phyloP scores from a whole-genome alignment of 2,329 filamentous ascomycete species.

The Lachnellula cervina region DNA sequence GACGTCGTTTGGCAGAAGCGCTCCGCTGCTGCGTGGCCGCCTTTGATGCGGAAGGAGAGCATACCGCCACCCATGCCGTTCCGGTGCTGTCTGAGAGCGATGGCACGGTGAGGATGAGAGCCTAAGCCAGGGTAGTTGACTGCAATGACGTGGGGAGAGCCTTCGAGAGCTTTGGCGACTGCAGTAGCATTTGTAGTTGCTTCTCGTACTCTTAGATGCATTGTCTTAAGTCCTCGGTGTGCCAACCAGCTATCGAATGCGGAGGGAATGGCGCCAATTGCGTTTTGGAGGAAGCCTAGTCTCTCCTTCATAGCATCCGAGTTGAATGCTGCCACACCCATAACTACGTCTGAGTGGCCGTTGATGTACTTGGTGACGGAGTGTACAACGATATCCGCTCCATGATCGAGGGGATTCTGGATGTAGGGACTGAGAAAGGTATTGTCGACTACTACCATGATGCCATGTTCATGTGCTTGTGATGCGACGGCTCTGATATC shows the following conservation, averaged over 20 bases:
- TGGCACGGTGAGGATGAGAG: constrained; percentile 79
- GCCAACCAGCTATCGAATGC: constrained; percentile 98
- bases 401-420: constrained; percentile 91
- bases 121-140: constrained; percentile 94
- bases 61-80: constrained; percentile 94
- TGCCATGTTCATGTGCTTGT: constrained; percentile 79
- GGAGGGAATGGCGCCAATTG: constrained; percentile 90
- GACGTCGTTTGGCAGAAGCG: constrained; percentile 85
- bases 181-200: constrained; percentile 75
- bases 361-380: constrained; percentile 99
- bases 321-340: constrained; percentile 97
- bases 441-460: constrained; percentile 98
- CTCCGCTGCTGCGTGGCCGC: constrained; percentile 80
- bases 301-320: constrained; percentile 70
- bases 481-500: constrained; percentile 84
- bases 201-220: constrained; percentile 86
- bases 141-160: constrained; percentile 73
- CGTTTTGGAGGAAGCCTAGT: constrained; percentile 90
- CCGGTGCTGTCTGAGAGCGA: constrained; percentile 87
- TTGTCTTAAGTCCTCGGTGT: constrained; percentile 92
- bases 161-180: constrained; percentile 72
- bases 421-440: constrained; percentile 96
- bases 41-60: constrained; percentile 91
- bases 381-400: constrained; percentile 95
- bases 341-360: constrained; percentile 92